These are phyloP conservation scores for Cyberlindnera saturnus DNA, from an alignment of 805 yeast genomes.

Conservation along the genomic window DNA sequence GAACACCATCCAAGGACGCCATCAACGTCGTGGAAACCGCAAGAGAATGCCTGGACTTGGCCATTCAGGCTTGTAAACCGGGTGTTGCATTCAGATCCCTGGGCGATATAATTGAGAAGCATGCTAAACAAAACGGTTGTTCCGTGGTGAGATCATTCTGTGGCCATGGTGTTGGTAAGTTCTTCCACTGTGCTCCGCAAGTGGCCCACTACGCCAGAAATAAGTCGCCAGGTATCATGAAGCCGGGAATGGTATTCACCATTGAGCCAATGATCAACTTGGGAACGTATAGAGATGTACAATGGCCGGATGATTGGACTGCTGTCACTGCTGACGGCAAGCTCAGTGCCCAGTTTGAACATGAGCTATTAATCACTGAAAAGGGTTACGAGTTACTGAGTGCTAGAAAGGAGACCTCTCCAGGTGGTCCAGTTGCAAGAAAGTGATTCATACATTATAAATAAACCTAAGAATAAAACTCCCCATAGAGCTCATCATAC, in stretches of 20 bases:
- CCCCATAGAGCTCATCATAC: too few relatives aligned
- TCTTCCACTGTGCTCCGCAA: constrained; percentile 89
- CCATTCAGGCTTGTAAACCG: constrained; percentile 83
- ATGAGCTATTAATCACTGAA: constrained; percentile 87
- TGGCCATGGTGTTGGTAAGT: constrained; percentile 87
- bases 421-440: constrained; percentile 81
- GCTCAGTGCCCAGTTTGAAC: constrained; percentile 91
- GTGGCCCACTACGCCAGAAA: constrained; percentile 93
- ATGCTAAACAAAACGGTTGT: constrained; percentile 70
- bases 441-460: constrained; percentile 12
- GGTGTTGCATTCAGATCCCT: constrained; percentile 82
- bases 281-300: constrained; percentile 72
- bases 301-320: constrained; percentile 99
- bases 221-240: constrained; percentile 89
- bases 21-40: constrained; percentile 89
- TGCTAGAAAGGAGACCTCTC: constrained; percentile 71
- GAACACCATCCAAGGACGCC: constrained; percentile 76
- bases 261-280: constrained; percentile 95
- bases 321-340: constrained; percentile 86
- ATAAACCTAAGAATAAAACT: background rate
- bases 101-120: constrained; percentile 84
- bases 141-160: constrained; percentile 87
- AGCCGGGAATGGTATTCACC: constrained; percentile 94
- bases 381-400: constrained; percentile 88
- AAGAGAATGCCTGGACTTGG: constrained; percentile 78